A percentile compares a stretch with the other conserved stretches of the same genome.
Conservation (phyloP, 2,329 filamentous ascomycete genomes). For the Cladosporium oxysporum region DNA sequence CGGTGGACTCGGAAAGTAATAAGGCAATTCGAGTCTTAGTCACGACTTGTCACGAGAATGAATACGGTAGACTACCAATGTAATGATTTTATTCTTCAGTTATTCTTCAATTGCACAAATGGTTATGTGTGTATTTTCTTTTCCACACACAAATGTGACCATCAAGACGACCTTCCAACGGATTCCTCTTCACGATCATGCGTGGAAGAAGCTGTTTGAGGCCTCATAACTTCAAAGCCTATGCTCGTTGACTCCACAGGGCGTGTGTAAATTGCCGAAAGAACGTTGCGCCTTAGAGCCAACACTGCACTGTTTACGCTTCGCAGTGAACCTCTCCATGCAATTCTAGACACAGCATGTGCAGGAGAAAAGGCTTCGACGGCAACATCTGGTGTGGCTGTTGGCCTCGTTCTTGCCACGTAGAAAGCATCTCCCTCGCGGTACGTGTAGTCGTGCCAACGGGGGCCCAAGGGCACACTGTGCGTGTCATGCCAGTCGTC, state of each 20-base stretch:
- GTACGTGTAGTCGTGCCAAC: constrained; percentile 16
- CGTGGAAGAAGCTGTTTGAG: not conserved
- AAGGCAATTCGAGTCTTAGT: not conserved
- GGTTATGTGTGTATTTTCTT: not conserved
- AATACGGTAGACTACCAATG: not conserved
- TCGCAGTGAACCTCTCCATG: not conserved
- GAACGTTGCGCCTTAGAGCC: not conserved
- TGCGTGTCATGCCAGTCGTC: constrained; percentile 13
- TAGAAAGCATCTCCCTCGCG: constrained; percentile 15
- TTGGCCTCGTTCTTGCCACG: not conserved
- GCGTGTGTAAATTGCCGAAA: not conserved
- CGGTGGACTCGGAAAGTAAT: constrained; percentile 1
- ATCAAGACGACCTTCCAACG: not conserved
- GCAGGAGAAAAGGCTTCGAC: too few relatives aligned
- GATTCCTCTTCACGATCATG: not conserved
- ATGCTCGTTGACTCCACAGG: not conserved
- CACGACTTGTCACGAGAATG: not conserved
- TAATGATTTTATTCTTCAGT: not conserved
- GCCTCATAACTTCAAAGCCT: constrained; percentile 8
- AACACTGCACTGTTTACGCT: not conserved
- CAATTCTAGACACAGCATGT: not conserved
- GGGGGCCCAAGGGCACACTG: constrained; percentile 7
- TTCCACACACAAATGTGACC: not conserved
- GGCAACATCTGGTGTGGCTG: not conserved
- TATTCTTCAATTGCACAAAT: not conserved